A percentile compares a stretch with the other conserved stretches of the same genome.
Evolutionary conservation across 139 green algal genomes (phyloP).

Genomic region (Trebouxia sp.): DNA sequence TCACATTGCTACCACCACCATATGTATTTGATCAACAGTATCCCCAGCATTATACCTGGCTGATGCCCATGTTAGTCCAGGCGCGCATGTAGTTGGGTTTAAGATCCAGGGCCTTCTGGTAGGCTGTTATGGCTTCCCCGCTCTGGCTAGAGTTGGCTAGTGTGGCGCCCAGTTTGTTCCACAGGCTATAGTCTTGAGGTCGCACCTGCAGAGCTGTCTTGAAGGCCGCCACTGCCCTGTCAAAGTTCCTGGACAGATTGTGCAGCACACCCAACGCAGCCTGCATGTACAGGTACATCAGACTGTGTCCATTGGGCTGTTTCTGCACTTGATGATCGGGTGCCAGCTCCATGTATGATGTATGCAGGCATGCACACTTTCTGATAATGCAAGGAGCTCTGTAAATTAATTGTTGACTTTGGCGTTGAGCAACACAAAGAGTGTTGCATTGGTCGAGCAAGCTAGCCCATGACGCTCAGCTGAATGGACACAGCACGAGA

Average conservation of each 20-base stretch:
- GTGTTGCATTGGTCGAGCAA: too few relatives aligned
- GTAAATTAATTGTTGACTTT: too few relatives aligned
- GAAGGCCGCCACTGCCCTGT: slow-evolving; percentile 79
- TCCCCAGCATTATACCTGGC: slow-evolving; percentile 45
- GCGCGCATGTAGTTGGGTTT: slow-evolving; percentile 99
- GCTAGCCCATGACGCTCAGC: too few relatives aligned
- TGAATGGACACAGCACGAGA: too few relatives aligned
- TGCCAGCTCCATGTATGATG: background rate
- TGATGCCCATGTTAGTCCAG: slow-evolving; percentile 99
- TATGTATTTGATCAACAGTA: background rate
- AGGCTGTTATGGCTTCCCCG: slow-evolving; percentile 78
- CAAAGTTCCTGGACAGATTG: slow-evolving; percentile 86
- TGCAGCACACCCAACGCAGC: slow-evolving; percentile 89
- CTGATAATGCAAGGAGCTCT: too few relatives aligned
- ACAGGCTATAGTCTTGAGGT: slow-evolving; percentile 85
- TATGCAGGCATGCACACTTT: background rate
- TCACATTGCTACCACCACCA: background rate
- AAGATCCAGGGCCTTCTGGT: slow-evolving; percentile 80
- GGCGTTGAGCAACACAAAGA: too few relatives aligned
- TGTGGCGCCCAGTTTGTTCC: slow-evolving; percentile 97
- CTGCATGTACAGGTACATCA: background rate
- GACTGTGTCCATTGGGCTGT: background rate
- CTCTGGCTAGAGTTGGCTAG: slow-evolving; percentile 85
- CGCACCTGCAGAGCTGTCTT: slow-evolving; percentile 64
- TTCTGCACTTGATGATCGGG: background rate